Evolutionary conservation across 2,329 filamentous ascomycete genomes (phyloP).

Genomic region (Ramularia collo-cygni): DNA sequence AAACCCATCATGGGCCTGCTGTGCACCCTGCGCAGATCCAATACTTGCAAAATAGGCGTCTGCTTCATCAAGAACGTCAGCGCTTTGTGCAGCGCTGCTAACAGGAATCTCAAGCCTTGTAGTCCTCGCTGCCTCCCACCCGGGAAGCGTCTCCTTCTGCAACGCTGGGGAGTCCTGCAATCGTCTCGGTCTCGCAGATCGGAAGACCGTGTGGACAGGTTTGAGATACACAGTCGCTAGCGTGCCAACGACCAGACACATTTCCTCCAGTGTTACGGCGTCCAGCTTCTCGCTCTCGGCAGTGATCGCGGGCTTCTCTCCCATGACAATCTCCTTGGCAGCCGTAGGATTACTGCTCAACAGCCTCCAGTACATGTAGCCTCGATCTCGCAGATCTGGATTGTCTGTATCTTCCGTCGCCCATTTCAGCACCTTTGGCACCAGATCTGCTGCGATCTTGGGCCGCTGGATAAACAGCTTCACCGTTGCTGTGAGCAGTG

Average conservation of each 20-base stretch:
- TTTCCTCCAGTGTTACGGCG: conserved; percentile 83
- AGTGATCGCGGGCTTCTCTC: conserved; percentile 91
- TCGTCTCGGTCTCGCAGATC: conserved; percentile 71
- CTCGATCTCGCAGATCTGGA: conserved; percentile 87
- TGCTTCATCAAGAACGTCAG: conserved; percentile 59
- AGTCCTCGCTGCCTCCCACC: conserved; percentile 41
- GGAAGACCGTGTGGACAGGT: conserved; percentile 94
- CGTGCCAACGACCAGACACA: conserved; percentile 94
- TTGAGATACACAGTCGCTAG: conserved; percentile 96
- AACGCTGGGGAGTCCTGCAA: conserved; percentile 79
- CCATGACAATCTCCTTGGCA: conserved; percentile 89
- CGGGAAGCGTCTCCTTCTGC: conserved; percentile 62
- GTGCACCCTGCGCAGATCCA: conserved; percentile 58
- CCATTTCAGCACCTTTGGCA: conserved; percentile 95
- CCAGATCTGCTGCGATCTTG: conserved; percentile 86
- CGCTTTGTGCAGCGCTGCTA: conserved; percentile 13
- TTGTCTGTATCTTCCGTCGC: conserved; percentile 99
- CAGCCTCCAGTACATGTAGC: conserved; percentile 99
- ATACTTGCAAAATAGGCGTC: conserved; percentile 83
- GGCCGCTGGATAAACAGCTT: conserved; percentile 97
- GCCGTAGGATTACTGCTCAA: conserved; percentile 84
- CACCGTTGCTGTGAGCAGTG: conserved; percentile 88
- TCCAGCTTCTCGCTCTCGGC: conserved; percentile 94
- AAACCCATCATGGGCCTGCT: conserved; percentile 49
- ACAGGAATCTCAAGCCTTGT: conserved; percentile 21